Evolutionary conservation across 2,329 filamentous ascomycete species (phyloP), one percentile per base, ranked within the genome.

Genomic region (Arthrobotrys megalospora): DNA sequence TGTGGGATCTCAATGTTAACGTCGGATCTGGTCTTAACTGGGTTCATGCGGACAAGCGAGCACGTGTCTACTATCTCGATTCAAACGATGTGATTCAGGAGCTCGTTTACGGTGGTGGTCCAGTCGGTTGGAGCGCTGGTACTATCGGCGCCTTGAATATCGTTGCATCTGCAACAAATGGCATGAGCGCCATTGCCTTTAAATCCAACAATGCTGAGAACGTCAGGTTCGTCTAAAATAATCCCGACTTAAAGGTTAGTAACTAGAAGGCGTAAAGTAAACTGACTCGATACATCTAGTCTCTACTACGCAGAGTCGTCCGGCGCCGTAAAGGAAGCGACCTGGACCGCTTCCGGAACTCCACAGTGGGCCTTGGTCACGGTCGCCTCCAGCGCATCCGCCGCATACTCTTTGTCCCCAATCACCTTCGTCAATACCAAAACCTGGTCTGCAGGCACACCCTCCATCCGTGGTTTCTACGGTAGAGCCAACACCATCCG

Each of bases 341-440:
- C 52, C 19, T 68, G 63, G 63, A 41, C 52, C n/a, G 71, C 71
- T 2, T 68, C 38, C 36, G 71, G 71, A 36, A 45, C 8, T 34
- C 34, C 11, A 34, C 7, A 43, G 10, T 76, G 70, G 70, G 32
- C 38, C 19, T 50, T 24, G 7, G 14, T 48, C 19, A 63, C 53
- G 10, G 24, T 70, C 6, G 36, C 14, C 36, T n/a, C 11, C 14
- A 69, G 52, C 11, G 24, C 14, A 24, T 63, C 19, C 24, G 50
- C 24, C 6, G 36, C 14, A 12, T 63, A 67, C 14, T 47, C 50
- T 11, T 6, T 21, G 36, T 68, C 71, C 10, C 71, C 71, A 32
- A 53, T 76, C 21, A 53, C 71, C 8, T 76, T 76, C 36, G 52
- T 68, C 34, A 63, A 76, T 45, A 76, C 71, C 11, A 67, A 68